phyloP scores from a whole-genome alignment of 2,329 filamentous ascomycete species.

The Dactylellina drechsleri region DNA sequence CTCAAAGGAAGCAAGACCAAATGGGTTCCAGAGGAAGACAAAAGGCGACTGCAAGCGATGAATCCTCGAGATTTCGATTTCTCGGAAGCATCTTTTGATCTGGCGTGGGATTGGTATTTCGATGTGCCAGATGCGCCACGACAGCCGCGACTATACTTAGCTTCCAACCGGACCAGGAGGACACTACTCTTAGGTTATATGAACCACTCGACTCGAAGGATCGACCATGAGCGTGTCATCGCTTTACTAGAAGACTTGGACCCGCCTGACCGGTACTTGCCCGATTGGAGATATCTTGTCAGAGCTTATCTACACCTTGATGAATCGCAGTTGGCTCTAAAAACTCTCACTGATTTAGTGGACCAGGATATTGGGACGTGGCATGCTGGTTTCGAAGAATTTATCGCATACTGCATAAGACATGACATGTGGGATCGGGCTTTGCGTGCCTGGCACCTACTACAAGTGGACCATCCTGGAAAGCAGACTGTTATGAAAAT shows the following conservation, averaged over 20 bases:
- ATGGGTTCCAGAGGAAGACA: conserved; percentile 17
- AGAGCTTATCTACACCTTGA: conserved; percentile 29
- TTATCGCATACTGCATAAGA: conserved; percentile 55
- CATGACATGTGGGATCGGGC: conserved; percentile 55
- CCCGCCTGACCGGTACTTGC: conserved; percentile 1
- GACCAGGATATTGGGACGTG: conserved; percentile 13
- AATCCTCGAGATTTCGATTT: conserved; percentile 31
- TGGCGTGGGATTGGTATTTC: conserved; percentile 43
- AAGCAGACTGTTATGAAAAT: background rate
- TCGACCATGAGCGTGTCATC: conserved; percentile 55
- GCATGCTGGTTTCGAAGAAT: conserved; percentile 56
- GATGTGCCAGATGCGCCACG: conserved; percentile 1
- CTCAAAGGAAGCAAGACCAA: conserved; percentile 11
- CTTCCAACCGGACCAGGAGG: conserved; percentile 15
- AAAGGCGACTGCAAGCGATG: conserved; percentile 8
- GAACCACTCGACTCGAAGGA: conserved; percentile 32
- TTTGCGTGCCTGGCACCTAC: conserved; percentile 55
- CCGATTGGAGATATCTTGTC: conserved; percentile 36
- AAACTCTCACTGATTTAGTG: conserved; percentile 11
- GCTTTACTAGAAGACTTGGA: conserved; percentile 49
- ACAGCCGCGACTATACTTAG: conserved; percentile 16
- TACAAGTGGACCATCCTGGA: conserved; percentile 33
- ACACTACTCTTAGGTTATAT: conserved; percentile 52
- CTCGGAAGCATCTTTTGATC: conserved; percentile 36
- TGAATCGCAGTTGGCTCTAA: conserved; percentile 14